A percentile compares a stretch with the other conserved stretches of the same genome.
These are phyloP conservation scores for Boletus bicolor DNA, from an alignment of 768 basidiomycete genomes.

Conservation along the genomic window DNA sequence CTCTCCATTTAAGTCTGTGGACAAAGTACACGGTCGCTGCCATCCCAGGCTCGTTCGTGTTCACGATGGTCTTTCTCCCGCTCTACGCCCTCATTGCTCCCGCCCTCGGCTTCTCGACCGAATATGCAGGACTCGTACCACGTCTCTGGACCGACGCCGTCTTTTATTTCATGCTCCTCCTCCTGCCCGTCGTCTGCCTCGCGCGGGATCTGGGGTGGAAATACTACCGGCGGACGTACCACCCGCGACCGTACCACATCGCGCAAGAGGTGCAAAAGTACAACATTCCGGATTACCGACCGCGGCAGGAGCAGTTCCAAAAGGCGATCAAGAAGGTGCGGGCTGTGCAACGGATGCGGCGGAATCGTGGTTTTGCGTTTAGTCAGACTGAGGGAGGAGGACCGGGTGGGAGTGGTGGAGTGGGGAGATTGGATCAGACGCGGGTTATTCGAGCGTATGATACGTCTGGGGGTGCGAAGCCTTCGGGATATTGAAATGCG, in stretches of 20 bases:
- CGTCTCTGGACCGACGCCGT: slow-evolving; percentile 84
- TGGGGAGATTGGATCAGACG: slow-evolving; percentile 72
- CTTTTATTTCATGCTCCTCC: slow-evolving; percentile 85
- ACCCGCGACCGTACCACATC: slow-evolving; percentile 92
- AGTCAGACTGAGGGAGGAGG: slow-evolving; percentile 88
- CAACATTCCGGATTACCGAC: slow-evolving; percentile 94
- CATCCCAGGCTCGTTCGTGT: slow-evolving; percentile 94
- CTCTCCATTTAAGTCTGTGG: slow-evolving; percentile 68
- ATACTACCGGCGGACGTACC: slow-evolving; percentile 92
- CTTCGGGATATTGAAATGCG: slow-evolving; percentile 60
- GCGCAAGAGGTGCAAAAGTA: slow-evolving; percentile 99
- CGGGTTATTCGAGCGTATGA: slow-evolving; percentile 84
- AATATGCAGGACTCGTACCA: slow-evolving; percentile 87
- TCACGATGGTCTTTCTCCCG: slow-evolving; percentile 95
- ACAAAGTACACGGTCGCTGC: slow-evolving; percentile 98
- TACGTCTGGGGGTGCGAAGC: slow-evolving; percentile 70
- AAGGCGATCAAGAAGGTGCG: slow-evolving; percentile 99
- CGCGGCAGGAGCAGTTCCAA: slow-evolving; percentile 98
- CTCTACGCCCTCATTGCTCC: slow-evolving; percentile 88
- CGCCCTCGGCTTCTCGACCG: slow-evolving; percentile 80
- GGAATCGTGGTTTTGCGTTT: slow-evolving; percentile 97
- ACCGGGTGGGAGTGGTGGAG: background rate
- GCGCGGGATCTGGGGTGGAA: slow-evolving; percentile 93
- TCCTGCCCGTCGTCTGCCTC: slow-evolving; percentile 83
- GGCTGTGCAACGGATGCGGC: slow-evolving; percentile 95